Evolutionary conservation across 306 rosid species (phyloP).

Genomic region (Sicyos baderoa): DNA sequence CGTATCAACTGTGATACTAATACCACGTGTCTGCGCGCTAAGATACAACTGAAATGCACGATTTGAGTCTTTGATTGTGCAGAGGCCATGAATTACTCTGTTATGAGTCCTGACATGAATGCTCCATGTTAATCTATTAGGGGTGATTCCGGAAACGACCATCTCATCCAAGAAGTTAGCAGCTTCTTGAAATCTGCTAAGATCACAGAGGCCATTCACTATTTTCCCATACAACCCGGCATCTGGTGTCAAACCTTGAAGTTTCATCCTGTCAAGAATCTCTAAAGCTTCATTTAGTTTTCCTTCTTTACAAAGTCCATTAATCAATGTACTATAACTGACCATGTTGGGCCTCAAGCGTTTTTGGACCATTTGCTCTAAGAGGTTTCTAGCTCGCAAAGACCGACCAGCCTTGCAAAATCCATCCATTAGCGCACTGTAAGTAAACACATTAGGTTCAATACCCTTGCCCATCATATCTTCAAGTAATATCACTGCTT

Average conservation of each 20-base stretch:
- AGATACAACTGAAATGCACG: constrained; percentile 77
- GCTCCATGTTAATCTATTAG: constrained; percentile 62
- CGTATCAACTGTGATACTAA: constrained; percentile 42
- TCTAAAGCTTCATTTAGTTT: constrained; percentile 61
- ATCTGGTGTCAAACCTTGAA: constrained; percentile 79
- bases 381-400: constrained; percentile 50
- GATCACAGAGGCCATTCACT: constrained; percentile 52
- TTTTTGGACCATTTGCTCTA: constrained; percentile 52
- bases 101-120: constrained; percentile 66
- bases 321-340: constrained; percentile 62
- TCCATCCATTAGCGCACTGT: constrained; percentile 71
- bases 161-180: constrained; percentile 89
- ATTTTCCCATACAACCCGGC: constrained; percentile 73
- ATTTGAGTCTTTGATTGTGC: constrained; percentile 29
- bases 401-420: constrained; percentile 70
- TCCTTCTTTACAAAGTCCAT: constrained; percentile 72
- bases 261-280: constrained; percentile 86
- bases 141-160: constrained; percentile 57
- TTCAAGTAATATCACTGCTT: constrained; percentile 52
- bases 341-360: constrained; percentile 54
- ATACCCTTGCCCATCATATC: constrained; percentile 54
- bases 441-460: constrained; percentile 76
- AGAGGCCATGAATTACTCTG: constrained; percentile 66
- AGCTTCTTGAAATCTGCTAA: constrained; percentile 55
- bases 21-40: constrained; percentile 65